These are phyloP conservation scores for Suhomyces canberraensis DNA, from an alignment of 805 yeast species.

Conservation along the genomic window DNA sequence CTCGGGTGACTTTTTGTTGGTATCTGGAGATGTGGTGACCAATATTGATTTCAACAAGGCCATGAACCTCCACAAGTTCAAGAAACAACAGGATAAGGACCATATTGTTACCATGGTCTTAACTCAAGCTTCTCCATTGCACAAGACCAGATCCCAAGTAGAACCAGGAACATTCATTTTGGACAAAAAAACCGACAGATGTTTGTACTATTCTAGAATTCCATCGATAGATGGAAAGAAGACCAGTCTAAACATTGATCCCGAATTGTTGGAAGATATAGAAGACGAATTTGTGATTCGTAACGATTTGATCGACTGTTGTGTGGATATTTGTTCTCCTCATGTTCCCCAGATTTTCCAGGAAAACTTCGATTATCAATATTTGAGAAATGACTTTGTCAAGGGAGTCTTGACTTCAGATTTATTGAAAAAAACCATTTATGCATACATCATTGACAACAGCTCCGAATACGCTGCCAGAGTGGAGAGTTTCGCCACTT, in stretches of 20 bases:
- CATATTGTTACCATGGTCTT: conserved; percentile 94
- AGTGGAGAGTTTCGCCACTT: conserved; percentile 93
- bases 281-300: conserved; percentile 72
- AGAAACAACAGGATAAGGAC: conserved; percentile 75
- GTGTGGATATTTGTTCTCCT: conserved; percentile 91
- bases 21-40: conserved; percentile 94
- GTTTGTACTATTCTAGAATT: conserved; percentile 80
- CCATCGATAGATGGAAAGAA: conserved; percentile 47
- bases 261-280: conserved; percentile 75
- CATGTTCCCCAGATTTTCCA: conserved; percentile 94
- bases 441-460: conserved; percentile 76
- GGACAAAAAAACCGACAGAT: conserved; percentile 69
- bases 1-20: conserved; percentile 82
- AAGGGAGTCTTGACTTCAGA: conserved; percentile 89
- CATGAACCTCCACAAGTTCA: conserved; percentile 67
- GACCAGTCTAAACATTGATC: conserved; percentile 60
- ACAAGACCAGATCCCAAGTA: conserved; percentile 75
- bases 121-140: conserved; percentile 78
- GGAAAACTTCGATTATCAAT: conserved; percentile 93
- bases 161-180: conserved; percentile 85
- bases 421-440: conserved; percentile 83
- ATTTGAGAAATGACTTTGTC: conserved; percentile 80
- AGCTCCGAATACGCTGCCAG: conserved; percentile 78
- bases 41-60: conserved; percentile 78
- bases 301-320: conserved; percentile 94